These are phyloP conservation scores for Syzygium jambos DNA, from an alignment of 345 rosid species.

Conservation along the genomic window DNA sequence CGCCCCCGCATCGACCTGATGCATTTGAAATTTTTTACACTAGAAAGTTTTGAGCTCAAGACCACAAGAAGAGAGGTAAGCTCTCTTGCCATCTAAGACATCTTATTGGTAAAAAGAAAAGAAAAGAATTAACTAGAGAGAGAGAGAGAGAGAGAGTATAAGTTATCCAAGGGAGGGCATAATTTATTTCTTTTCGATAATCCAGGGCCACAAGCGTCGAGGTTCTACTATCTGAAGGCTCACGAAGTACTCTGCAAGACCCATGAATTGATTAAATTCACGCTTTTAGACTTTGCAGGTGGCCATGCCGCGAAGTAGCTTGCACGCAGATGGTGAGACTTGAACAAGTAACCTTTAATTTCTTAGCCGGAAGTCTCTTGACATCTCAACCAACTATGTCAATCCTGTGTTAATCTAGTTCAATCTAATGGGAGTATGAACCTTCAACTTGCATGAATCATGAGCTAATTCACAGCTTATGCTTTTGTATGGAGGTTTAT, in stretches of 20 bases:
- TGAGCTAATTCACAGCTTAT: not conserved
- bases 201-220: accelerated
- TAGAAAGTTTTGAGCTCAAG: not conserved
- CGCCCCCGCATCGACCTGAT: not conserved
- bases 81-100: not conserved
- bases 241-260: not conserved
- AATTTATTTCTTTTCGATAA: not conserved
- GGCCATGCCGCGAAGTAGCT: accelerated
- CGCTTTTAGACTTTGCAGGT: not conserved
- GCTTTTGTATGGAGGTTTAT: not conserved
- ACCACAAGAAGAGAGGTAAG: not conserved
- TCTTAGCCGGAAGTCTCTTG: not conserved
- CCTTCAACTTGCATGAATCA: not conserved
- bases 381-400: not conserved
- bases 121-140: not conserved
- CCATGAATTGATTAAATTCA: not conserved
- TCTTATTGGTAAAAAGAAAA: not conserved
- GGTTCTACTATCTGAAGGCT: not conserved
- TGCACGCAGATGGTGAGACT: not conserved
- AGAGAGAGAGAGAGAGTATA: not conserved
- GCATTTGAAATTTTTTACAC: not conserved
- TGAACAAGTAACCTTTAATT: not conserved
- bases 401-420: not conserved
- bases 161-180: not conserved
- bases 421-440: not conserved